Conservation (phyloP, 1,284 basidiomycete species). For the Fomes fomentarius region DNA sequence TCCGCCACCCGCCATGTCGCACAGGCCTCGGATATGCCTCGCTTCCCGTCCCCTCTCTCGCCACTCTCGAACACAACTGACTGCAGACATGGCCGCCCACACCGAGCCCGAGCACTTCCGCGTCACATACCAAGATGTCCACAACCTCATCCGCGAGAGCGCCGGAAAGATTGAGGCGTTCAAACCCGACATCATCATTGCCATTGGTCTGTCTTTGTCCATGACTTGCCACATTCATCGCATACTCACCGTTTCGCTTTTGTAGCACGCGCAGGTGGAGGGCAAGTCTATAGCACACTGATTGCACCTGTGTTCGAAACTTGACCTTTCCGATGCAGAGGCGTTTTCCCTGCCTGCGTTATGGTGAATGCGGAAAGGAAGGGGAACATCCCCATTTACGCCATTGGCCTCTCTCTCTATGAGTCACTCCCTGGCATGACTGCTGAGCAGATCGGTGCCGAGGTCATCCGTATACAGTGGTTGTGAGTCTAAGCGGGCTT, state of each 20-base stretch:
- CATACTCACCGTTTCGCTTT: too few relatives aligned
- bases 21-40: too few relatives aligned
- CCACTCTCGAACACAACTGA: neutral
- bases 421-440: slow-evolving; percentile 81
- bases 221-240: too few relatives aligned
- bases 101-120: slow-evolving; percentile 56
- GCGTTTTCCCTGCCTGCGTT: slow-evolving; percentile 93
- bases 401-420: slow-evolving; percentile 92
- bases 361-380: slow-evolving; percentile 76
- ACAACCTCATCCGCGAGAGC: slow-evolving; percentile 72
- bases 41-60: neutral
- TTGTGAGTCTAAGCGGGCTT: slow-evolving; percentile 56
- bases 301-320: slow-evolving; percentile 17
- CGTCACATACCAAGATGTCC: slow-evolving; percentile 85
- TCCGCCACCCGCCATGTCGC: too few relatives aligned
- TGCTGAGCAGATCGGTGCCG: slow-evolving; percentile 78
- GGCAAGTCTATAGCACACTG: slow-evolving; percentile 54
- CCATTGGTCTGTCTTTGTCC: slow-evolving; percentile 71
- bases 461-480: slow-evolving; percentile 94
- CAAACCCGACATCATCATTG: slow-evolving; percentile 79
- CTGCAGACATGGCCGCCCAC: slow-evolving; percentile 19
- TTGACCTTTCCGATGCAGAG: slow-evolving; percentile 50
- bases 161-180: slow-evolving; percentile 68
- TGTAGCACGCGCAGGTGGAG: too few relatives aligned
- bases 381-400: slow-evolving; percentile 87